These are phyloP conservation scores for Paracoccidioides lutzii DNA, from an alignment of 2,329 filamentous ascomycete genomes.

Conservation along the genomic window DNA sequence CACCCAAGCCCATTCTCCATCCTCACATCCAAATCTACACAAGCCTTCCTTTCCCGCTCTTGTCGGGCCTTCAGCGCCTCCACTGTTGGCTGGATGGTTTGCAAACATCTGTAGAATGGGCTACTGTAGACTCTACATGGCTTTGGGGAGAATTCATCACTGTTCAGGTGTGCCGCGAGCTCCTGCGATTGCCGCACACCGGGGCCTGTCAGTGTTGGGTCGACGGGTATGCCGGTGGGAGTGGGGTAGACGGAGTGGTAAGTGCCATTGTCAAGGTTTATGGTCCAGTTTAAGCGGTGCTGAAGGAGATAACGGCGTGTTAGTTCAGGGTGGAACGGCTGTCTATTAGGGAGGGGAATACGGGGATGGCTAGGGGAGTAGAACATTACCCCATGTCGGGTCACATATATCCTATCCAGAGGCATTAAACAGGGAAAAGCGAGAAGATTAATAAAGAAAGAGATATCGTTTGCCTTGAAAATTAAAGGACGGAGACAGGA, in stretches of 20 bases:
- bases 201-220: conserved; percentile 76
- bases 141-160: conserved; percentile 22
- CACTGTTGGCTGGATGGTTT: conserved; percentile 61
- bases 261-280: conserved; percentile 65
- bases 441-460: not conserved
- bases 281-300: conserved; percentile 85
- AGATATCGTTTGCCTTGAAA: not conserved
- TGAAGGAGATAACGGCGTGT: conserved; percentile 24
- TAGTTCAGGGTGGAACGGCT: not conserved
- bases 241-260: conserved; percentile 63
- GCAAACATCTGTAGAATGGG: conserved; percentile 76
- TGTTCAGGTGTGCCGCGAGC: conserved; percentile 41
- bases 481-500: not conserved
- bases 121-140: conserved; percentile 58
- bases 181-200: conserved; percentile 74
- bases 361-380: not conserved
- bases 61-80: conserved; percentile 25
- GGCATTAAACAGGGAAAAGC: conserved; percentile 36
- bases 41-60: conserved; percentile 21
- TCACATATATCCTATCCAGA: conserved; percentile 59
- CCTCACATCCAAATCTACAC: conserved; percentile 29
- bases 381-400: conserved; percentile 57
- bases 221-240: conserved; percentile 76
- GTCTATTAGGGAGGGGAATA: conserved; percentile 6
- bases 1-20: conserved; percentile 43